phyloP scores from a whole-genome alignment of 163 green algal species.

The Chloromonas sp. region DNA sequence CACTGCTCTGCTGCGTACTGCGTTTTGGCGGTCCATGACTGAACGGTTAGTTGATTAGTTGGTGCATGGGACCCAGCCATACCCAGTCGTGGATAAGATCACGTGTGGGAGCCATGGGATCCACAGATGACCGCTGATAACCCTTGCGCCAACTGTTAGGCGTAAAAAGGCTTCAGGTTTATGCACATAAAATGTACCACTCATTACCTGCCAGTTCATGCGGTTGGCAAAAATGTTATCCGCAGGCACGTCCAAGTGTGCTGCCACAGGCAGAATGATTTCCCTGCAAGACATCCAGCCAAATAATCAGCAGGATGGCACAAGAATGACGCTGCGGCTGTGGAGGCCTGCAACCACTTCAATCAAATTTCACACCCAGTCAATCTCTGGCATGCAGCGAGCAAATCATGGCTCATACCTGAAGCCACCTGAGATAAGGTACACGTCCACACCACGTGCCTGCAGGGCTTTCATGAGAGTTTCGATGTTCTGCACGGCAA shows the following conservation, averaged over 20 bases:
- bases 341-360: too few species aligned
- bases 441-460: slow-evolving; percentile 53
- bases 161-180: not conserved
- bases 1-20: too few species aligned
- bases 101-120: not conserved
- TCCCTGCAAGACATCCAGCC: slow-evolving; percentile 28
- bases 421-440: slow-evolving; percentile 70
- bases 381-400: too few species aligned
- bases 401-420: slow-evolving; percentile 17
- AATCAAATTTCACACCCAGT: too few species aligned
- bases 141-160: not conserved
- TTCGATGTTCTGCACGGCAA: slow-evolving; percentile 22
- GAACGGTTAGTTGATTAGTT: not conserved
- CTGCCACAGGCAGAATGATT: slow-evolving; percentile 55
- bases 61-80: not conserved
- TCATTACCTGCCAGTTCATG: slow-evolving; percentile 54
- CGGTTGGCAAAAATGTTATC: slow-evolving; percentile 65
- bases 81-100: not conserved
- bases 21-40: too few species aligned
- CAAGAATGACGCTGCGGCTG: too few species aligned
- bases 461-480: slow-evolving; percentile 57
- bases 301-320: too few species aligned
- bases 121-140: not conserved
- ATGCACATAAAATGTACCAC: slow-evolving; percentile 5
- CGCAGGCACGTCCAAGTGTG: slow-evolving; percentile 46